Conservation (phyloP, 345 rosid genomes). For the Turritis glabra region DNA sequence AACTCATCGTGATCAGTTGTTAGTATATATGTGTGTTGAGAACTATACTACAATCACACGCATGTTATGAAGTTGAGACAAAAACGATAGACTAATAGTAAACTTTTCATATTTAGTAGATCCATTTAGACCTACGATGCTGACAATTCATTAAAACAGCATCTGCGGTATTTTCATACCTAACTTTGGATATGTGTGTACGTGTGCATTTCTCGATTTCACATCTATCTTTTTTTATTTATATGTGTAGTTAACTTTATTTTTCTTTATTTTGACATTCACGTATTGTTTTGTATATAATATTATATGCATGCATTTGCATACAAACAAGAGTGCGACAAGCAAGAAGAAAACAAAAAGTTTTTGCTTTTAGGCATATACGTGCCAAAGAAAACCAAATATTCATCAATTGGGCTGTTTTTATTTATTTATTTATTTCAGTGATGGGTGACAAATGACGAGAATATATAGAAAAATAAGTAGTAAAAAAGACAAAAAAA, state of each 20-base stretch:
- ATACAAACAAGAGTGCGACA: constrained; percentile 28
- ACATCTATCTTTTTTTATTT: not conserved
- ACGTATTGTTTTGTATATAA: not conserved
- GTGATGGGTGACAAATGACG: constrained; percentile 30
- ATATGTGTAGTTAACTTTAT: not conserved
- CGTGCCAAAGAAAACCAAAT: constrained; percentile 14
- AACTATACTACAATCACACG: not conserved
- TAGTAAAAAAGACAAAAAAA: not conserved
- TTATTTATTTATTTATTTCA: not conserved
- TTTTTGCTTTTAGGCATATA: constrained; percentile 29
- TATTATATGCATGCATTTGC: constrained; percentile 18
- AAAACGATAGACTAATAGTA: not conserved
- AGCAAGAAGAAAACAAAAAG: constrained; percentile 27
- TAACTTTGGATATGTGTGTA: constrained; percentile 29
- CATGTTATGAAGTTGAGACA: constrained; percentile 18
- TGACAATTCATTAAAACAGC: constrained; percentile 19
- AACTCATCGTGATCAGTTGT: too few relatives aligned
- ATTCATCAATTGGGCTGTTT: constrained; percentile 8
- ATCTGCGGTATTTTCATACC: constrained; percentile 22
- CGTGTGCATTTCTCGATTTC: constrained; percentile 37
- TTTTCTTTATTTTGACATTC: not conserved
- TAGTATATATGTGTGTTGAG: not conserved
- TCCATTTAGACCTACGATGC: constrained; percentile 16
- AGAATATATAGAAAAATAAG: not conserved
- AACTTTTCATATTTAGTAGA: not conserved